Base-by-base conservation (phyloP, 1,284 basidiomycete genomes). In the Thecaphora thlaspeos region DNA sequence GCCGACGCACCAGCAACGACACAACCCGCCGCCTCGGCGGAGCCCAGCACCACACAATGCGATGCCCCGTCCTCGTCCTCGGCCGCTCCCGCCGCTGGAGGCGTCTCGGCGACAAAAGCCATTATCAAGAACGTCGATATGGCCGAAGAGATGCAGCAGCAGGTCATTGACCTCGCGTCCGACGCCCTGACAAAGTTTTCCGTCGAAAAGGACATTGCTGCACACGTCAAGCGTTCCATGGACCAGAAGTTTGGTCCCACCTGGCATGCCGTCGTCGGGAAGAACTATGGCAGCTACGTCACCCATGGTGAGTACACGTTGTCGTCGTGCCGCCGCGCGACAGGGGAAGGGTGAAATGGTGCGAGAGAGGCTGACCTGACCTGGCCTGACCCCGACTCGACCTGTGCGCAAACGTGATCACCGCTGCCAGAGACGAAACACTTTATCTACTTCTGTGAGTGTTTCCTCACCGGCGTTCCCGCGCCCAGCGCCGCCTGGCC, bases 111-210 rank as follows among this genome's bases (percentile, higher is more conserved):
- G 49, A 65, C 51, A 58, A 71, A 90, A 78, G 90, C 91, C 41
- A 87, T 91, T 80, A 91, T 96, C 78, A 96, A 96, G 82, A 92
- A 90, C 77, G 91, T 94, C 55, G 93, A 97, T 81, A 97, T 97
- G 93, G 84, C 82, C 56, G 90, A 95, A 60, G 91, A 95, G 72
- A 90, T 96, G 90, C 92, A 96, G 80, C 87, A 90, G 79, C 87
- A 89, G 79, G 87, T 87, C 64, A 88, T 97, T 70, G 90, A 95
- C 74, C 86, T 91, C 71, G 87, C 91, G 24, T 84, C 85, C 18
- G 83, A 86, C 23, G 91, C 92, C 1, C 83, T 97, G 76, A 88
- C 90, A 66, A 89, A 90, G 80, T 91, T 88, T 81, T 88, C 84
- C 78, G 88, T 95, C 81, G 93, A 96, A 83, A 96, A 95, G 81